These are phyloP conservation scores for Coemansia sp. DNA, from an alignment of 192 early-diverging fungal species.

Conservation along the genomic window DNA sequence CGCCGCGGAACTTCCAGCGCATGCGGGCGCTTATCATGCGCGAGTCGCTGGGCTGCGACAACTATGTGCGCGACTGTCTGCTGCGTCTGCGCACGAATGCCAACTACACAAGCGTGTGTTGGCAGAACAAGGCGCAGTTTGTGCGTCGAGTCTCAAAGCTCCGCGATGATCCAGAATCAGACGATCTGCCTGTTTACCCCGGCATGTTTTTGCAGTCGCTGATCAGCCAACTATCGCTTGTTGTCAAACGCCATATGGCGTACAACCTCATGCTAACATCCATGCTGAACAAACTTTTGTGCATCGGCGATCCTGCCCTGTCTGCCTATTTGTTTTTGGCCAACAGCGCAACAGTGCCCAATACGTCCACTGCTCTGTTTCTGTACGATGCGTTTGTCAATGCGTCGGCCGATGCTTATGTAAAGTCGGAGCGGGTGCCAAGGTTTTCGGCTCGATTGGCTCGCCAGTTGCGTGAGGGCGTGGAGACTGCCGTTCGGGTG, in stretches of 20 bases:
- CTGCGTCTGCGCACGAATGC: slow-evolving; percentile 11
- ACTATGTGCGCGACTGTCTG: slow-evolving; percentile 39
- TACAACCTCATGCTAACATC: slow-evolving; percentile 61
- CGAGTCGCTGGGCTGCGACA: slow-evolving; percentile 43
- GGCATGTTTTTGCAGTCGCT: slow-evolving; percentile 58
- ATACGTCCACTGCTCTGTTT: neutral
- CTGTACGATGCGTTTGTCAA: slow-evolving; percentile 39
- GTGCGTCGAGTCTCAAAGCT: neutral
- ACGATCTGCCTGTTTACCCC: slow-evolving; percentile 39
- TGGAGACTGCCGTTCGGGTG: slow-evolving; percentile 46
- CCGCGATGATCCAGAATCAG: neutral
- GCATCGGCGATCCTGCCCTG: slow-evolving; percentile 52
- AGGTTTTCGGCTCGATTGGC: slow-evolving; percentile 42
- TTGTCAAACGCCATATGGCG: slow-evolving; percentile 57
- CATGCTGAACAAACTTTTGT: slow-evolving; percentile 56
- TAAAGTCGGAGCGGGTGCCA: slow-evolving; percentile 41
- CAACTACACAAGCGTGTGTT: neutral
- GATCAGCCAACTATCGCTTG: slow-evolving; percentile 44
- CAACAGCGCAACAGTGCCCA: slow-evolving; percentile 22
- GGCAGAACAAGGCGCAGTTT: slow-evolving; percentile 7
- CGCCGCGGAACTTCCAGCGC: slow-evolving; percentile 11
- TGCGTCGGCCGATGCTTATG: slow-evolving; percentile 47
- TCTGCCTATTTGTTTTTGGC: slow-evolving; percentile 42
- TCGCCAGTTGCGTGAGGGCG: slow-evolving; percentile 36
- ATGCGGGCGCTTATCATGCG: slow-evolving; percentile 24